Percentiles rank a stretch among this genome's conserved stretches.
phyloP scores from a whole-genome alignment of 2,329 filamentous ascomycete species.

The Ophiostoma quercus region DNA sequence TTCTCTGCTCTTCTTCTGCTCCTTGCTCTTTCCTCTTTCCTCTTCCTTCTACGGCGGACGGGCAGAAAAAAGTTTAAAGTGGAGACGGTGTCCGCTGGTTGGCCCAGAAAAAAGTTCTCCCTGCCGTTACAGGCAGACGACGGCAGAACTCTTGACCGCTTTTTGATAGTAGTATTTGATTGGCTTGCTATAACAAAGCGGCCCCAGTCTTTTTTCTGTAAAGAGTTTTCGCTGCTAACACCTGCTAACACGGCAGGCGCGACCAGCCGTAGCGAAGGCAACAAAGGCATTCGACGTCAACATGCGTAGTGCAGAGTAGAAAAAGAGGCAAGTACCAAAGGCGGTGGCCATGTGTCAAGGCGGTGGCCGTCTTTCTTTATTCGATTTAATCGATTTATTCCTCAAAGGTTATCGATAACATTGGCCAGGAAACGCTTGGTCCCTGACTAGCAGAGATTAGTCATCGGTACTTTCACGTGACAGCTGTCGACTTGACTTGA shows the following conservation, averaged over 20 bases:
- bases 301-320: background rate
- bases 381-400: background rate
- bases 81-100: slow-evolving; percentile 20
- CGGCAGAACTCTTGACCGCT: slow-evolving; percentile 18
- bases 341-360: slow-evolving; percentile 8
- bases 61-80: slow-evolving; percentile 28
- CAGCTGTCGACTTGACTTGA: background rate
- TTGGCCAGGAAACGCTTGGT: slow-evolving; percentile 23
- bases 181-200: slow-evolving; percentile 11
- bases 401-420: slow-evolving; percentile 23
- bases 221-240: slow-evolving; percentile 12
- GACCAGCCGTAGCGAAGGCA: slow-evolving; percentile 6
- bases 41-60: slow-evolving; percentile 1
- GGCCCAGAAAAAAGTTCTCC: slow-evolving; percentile 25
- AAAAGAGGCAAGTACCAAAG: slow-evolving; percentile 15
- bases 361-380: background rate
- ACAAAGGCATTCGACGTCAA: slow-evolving; percentile 4
- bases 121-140: slow-evolving; percentile 13
- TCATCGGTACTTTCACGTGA: background rate
- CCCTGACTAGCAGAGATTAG: background rate
- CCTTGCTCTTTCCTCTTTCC: background rate
- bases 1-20: slow-evolving; percentile 18
- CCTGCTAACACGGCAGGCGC: background rate
- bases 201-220: slow-evolving; percentile 2
- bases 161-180: background rate